Evolutionary conservation across 352 stramenopile species (phyloP), one percentile per base, ranked within the genome.

Genomic region (Pythium utonaiense): DNA sequence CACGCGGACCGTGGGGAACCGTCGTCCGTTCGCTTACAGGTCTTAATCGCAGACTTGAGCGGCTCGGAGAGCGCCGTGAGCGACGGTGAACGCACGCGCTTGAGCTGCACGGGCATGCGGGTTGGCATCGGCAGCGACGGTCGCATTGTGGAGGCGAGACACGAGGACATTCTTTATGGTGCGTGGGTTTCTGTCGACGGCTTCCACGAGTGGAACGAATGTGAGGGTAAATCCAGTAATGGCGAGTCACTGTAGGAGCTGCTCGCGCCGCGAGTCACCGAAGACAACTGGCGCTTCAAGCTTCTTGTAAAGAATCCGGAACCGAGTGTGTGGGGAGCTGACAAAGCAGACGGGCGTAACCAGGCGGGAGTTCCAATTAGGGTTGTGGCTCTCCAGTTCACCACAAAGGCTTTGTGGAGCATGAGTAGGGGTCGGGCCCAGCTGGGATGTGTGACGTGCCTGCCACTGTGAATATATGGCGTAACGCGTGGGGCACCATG

Each of bases 21-120:
- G 49, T 73, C 52, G 38, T 70, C 67, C 30, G 74, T 66, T 53
- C 57, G 76, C 71, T 90, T 90, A 75, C 62, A 73, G 36, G 75
- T 75, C 53, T 90, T 90, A 54, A 80, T 64, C 40, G 75, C 63
- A 38, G 75, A 67, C 64, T 83, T 74, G 65, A 66, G 71, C n/a
- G 63, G 72, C 30, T 72, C 71, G 31, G 65, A 57, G n/a, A 62
- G 21, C 3, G 52, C 57, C 19, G 57, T 19, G 28, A 66, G 57
- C 57, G 63, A 70, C 24, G 64, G 14, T 24, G 64, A 66, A 49
- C 64, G 64, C 34, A 71, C 49, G 50, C 64, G 64, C 58, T 71
- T 71, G 56, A 64, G 62, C 48, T 51, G 62, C 10, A 47, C 21
- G 33, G 49, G 54, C 45, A 60, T 49, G 33, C 34, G 6, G 12